A percentile compares a stretch with the other conserved stretches of the same genome.
These are phyloP conservation scores for Pseudovirgaria hyperparasitica DNA, from an alignment of 2,329 filamentous ascomycete species.

Conservation along the genomic window DNA sequence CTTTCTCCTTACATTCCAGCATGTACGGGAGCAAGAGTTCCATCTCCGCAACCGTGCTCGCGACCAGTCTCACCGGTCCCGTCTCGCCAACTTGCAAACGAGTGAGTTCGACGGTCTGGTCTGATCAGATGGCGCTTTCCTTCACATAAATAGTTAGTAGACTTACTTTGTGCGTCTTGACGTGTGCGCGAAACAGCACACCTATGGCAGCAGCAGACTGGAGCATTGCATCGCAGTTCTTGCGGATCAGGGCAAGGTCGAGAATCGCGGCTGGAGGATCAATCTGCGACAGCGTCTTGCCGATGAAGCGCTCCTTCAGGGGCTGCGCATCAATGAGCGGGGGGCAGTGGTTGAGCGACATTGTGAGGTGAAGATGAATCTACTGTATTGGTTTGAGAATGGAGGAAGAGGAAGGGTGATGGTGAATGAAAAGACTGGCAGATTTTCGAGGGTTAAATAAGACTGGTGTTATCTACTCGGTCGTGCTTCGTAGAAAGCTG, in stretches of 20 bases:
- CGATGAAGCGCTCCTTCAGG: conserved; percentile 37
- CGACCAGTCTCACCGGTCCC: conserved; percentile 48
- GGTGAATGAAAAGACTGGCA: no score
- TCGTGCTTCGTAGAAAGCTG: no score
- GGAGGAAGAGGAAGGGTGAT: no score
- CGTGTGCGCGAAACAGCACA: conserved; percentile 60
- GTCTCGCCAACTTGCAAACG: conserved; percentile 54
- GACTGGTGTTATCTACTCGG: no score
- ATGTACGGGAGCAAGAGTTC: conserved; percentile 53
- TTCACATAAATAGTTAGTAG: background rate
- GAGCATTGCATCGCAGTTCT: conserved; percentile 62
- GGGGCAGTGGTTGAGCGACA: no score
- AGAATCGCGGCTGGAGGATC: conserved; percentile 56
- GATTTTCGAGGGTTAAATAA: no score
- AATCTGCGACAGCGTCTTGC: conserved; percentile 46
- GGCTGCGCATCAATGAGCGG: conserved; percentile 14
- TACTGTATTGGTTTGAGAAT: no score
- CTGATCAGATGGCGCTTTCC: background rate
- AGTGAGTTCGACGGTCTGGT: conserved; percentile 52
- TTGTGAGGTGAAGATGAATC: no score
- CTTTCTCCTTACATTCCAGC: conserved; percentile 40
- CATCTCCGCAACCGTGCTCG: conserved; percentile 63
- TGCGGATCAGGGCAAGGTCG: conserved; percentile 51
- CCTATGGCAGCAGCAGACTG: conserved; percentile 44
- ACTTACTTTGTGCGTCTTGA: conserved; percentile 70